phyloP scores from a whole-genome alignment of 1,284 basidiomycete species.

The Takashimella tepidaria region DNA sequence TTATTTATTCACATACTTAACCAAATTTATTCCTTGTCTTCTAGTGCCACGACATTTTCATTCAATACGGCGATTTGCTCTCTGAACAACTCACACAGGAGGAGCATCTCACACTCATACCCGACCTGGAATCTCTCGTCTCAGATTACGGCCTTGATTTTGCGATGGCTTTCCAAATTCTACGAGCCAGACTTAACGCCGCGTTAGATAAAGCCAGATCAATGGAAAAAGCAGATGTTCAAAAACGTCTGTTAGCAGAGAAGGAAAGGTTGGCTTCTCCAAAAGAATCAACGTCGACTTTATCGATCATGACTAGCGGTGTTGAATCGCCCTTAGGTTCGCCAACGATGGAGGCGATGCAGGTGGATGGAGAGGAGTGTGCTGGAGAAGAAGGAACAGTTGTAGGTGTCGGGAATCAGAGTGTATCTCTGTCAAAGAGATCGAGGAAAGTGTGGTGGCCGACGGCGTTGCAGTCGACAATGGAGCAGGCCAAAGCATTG shows the following conservation, averaged over 20 bases:
- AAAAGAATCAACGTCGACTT: slow-evolving; percentile 8
- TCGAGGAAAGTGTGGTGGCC: slow-evolving; percentile 30
- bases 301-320: not conserved
- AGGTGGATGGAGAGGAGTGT: slow-evolving; percentile 29
- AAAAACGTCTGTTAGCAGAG: slow-evolving; percentile 66
- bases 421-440: not conserved
- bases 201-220: slow-evolving; percentile 40
- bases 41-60: slow-evolving; percentile 52
- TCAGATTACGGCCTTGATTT: slow-evolving; percentile 69
- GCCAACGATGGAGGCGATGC: slow-evolving; percentile 42
- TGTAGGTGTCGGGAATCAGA: slow-evolving; percentile 7
- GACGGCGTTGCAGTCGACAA: slow-evolving; percentile 23
- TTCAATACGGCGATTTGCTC: slow-evolving; percentile 54
- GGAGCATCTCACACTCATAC: slow-evolving; percentile 50
- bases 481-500: slow-evolving; percentile 22
- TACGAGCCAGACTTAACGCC: slow-evolving; percentile 69
- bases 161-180: slow-evolving; percentile 84
- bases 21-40: too few species aligned
- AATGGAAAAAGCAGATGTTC: slow-evolving; percentile 52
- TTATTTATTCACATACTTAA: too few species aligned
- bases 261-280: slow-evolving; percentile 16
- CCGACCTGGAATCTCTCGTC: slow-evolving; percentile 65
- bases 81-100: slow-evolving; percentile 43
- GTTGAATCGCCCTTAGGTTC: slow-evolving; percentile 3
- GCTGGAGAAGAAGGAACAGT: slow-evolving; percentile 8